Percentiles rank a stretch among this genome's conserved stretches.
These are phyloP conservation scores for Lasiosphaeriaceae sp. DNA, from an alignment of 495 filamentous ascomycete genomes.

Conservation along the genomic window DNA sequence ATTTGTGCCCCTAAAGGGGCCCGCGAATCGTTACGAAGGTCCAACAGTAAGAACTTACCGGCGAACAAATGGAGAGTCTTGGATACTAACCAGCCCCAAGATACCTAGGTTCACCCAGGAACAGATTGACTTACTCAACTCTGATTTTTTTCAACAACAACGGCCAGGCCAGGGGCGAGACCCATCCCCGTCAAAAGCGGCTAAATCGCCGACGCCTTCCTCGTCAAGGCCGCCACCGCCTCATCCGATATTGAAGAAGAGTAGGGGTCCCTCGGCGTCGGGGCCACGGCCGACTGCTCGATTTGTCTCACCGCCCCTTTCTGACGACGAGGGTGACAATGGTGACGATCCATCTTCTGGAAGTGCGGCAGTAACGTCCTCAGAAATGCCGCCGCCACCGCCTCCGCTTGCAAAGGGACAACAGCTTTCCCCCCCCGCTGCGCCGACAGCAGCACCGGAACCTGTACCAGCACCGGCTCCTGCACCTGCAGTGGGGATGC, in stretches of 20 bases:
- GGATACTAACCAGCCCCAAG: slow-evolving; percentile 13
- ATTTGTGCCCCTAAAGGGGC: slow-evolving; percentile 44
- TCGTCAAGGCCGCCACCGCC: slow-evolving; percentile 31
- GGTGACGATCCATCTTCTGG: slow-evolving; percentile 20
- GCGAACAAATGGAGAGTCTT: neutral
- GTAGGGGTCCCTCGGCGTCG: slow-evolving; percentile 46
- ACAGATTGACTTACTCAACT: neutral
- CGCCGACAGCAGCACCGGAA: neutral
- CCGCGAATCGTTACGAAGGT: slow-evolving; percentile 40
- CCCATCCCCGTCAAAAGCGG: neutral
- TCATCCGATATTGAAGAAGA: slow-evolving; percentile 52
- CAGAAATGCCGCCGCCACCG: slow-evolving; percentile 23
- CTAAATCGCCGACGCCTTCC: slow-evolving; percentile 27
- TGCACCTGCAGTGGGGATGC: slow-evolving; percentile 9
- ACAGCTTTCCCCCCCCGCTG: neutral
- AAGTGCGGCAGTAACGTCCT: slow-evolving; percentile 10
- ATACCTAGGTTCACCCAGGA: neutral
- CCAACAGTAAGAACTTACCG: slow-evolving; percentile 30
- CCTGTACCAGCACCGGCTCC: neutral
- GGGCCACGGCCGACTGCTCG: slow-evolving; percentile 48
- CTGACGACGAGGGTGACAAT: slow-evolving; percentile 31
- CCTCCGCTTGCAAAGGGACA: slow-evolving; percentile 8
- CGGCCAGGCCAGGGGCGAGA: slow-evolving; percentile 1
- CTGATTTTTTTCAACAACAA: neutral
- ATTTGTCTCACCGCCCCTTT: slow-evolving; percentile 45